Percentiles rank a stretch among this genome's conserved stretches.
phyloP scores from a whole-genome alignment of 2,329 filamentous ascomycete genomes.

The Teratosphaeria pseudoeucalypti region DNA sequence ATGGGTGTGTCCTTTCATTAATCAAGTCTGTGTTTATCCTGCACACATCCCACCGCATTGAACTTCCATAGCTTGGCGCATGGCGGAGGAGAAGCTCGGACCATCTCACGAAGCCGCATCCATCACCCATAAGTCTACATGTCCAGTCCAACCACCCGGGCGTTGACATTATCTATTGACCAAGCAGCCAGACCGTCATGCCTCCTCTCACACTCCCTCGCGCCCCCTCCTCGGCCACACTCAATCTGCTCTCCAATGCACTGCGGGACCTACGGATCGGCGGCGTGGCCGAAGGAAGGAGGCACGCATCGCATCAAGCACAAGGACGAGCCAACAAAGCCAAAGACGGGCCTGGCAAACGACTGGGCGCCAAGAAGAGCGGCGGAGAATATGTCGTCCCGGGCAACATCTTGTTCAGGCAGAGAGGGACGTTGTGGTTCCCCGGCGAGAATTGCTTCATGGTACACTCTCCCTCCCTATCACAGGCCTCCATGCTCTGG shows the following conservation, averaged over 20 bases:
- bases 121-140: background rate
- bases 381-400: constrained; percentile 89
- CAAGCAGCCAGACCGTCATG: background rate
- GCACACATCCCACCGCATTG: background rate
- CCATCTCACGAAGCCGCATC: constrained; percentile 5
- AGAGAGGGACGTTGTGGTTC: constrained; percentile 89
- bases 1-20: background rate
- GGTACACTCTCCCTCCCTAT: constrained; percentile 18
- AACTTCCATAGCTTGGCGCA: background rate
- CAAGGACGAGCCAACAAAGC: constrained; percentile 60
- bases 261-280: constrained; percentile 23
- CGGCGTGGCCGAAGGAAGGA: constrained; percentile 4
- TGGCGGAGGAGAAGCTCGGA: constrained; percentile 5
- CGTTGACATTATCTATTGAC: background rate
- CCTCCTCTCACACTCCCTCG: background rate
- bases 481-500: background rate
- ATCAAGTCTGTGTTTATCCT: background rate
- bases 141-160: background rate
- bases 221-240: constrained; percentile 19
- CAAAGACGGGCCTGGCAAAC: constrained; percentile 66
- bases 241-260: constrained; percentile 20
- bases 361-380: constrained; percentile 86
- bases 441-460: constrained; percentile 92
- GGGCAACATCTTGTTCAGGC: constrained; percentile 96
- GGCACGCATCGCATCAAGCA: constrained; percentile 54